Base-by-base conservation (phyloP, 1,139 yeast genomes). In the Geotrichum klebahnii region DNA sequence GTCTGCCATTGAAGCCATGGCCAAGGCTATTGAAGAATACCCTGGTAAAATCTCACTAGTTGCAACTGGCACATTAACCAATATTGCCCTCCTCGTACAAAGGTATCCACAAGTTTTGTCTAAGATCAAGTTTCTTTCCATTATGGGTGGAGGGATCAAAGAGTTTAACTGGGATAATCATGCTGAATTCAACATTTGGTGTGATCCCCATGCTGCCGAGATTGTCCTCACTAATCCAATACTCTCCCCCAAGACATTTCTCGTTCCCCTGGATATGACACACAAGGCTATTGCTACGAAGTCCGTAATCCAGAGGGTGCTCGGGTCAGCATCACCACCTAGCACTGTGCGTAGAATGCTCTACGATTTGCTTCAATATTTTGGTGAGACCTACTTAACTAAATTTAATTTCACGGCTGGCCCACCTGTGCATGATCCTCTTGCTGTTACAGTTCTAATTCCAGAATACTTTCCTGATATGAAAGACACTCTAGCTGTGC, bases 381-480 rank as follows among this genome's bases (percentile, higher is more conserved):
- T 81, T 62, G 75, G 75, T 2, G 68, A 67, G 26, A 63, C 77
- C 9, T 81, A 79, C 63, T 68, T 66, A 47, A 62, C 64, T 19
- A 67, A 64, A n/a, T 75, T 73, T 58, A 55, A 44, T 20, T 74
- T 76, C 56, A 60, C 54, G 2, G 59, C 65, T 2, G 94, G 95
- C 0, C 92, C 95, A 1, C 90, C 94, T 1, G 74, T 86, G 1
- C 95, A 88, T 65, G 95, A 87, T 62, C 94, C 95, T 0, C 67
- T 85, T 41, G 87, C 95, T 0, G 71, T 85, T 2, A 80, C 77
- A 47, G 78, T 79, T 0, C 62, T 84, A 23, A 64, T 84, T 40
- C 79, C 82, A 34, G 59, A 76, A 28, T 68, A 70, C 36, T 66
- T 69, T 12, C 56, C 59, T 31, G 62, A 61, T 1, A 58, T 67